Base-by-base conservation (phyloP, 306 rosid genomes). In the Acacia melanoxylon region DNA sequence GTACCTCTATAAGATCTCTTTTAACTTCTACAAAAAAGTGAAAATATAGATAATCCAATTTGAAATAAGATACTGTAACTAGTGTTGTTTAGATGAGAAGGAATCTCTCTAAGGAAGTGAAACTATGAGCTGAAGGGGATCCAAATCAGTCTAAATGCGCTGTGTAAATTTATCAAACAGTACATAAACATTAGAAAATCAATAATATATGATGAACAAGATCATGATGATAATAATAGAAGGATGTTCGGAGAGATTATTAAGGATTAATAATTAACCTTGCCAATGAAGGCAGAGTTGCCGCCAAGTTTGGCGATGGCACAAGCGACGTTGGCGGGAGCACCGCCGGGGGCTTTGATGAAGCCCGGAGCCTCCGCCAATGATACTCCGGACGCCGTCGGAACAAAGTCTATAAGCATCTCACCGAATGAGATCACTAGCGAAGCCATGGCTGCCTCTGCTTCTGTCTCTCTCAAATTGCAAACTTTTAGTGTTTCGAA, bases 371-470 rank as follows among this genome's bases (percentile, higher is more conserved):
- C 88, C 81, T 89, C 95, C 7, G 91, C 94, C 81, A 91, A 81
- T 72, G 94, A 87, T 4, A 91, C 92, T 27, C 94, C 94, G 4
- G 91, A 17, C 2, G 77, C 74, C 76, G 86, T 90, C 0, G 94
- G 94, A 80, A 91, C 92, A 70, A 91, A 91, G 82, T 91, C 94
- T 7, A 91, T 91, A 1, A 91, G 89, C 94, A 91, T 91, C 87
- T 91, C 94, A 5, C 92, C 92, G n/a, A 89, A 91, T 33, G 92
- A 49, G 48, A 89, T 88, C 40, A 89, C 83, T 44, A 85, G n/a
- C 17, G 83, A 49, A 65, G 48, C 48, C 72, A 67, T 66, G 5
- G 12, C 12, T 16, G 24, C 24, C 20, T 27, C 68, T 63, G 9
- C n/a, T 63, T 58, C 63, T 20, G 25, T 0, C 6, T 29, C 52